Evolutionary conservation across 2,329 filamentous ascomycete genomes (phyloP).

Genomic region (Penicillium frequentans): DNA sequence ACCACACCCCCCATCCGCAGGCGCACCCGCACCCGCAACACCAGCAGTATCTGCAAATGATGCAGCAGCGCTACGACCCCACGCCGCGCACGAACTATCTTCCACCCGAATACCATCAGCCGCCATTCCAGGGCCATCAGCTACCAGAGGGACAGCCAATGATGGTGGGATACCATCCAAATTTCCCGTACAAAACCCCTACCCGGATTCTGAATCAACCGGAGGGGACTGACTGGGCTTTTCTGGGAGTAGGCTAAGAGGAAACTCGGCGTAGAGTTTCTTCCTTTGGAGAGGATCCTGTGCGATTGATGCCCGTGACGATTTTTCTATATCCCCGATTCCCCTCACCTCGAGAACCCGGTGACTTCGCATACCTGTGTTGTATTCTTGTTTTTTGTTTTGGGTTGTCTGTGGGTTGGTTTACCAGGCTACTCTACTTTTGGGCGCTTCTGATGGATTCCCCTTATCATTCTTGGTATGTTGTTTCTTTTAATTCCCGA

Average conservation of each 20-base stretch:
- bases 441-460: conserved; percentile 14
- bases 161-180: conserved; percentile 34
- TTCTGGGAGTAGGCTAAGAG: conserved; percentile 38
- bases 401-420: background rate
- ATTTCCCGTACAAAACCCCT: conserved; percentile 35
- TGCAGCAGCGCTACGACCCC: conserved; percentile 32
- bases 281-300: conserved; percentile 2
- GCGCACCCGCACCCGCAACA: conserved; percentile 28
- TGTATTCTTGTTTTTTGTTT: conserved; percentile 9
- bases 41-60: conserved; percentile 21
- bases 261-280: conserved; percentile 15
- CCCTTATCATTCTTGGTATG: conserved; percentile 6
- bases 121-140: conserved; percentile 28
- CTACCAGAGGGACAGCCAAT: conserved; percentile 31
- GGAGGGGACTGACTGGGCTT: conserved; percentile 43
- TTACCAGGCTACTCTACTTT: conserved; percentile 6
- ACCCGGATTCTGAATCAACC: conserved; percentile 37
- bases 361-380: conserved; percentile 10
- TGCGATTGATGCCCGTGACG: conserved; percentile 27
- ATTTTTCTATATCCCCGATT: conserved; percentile 16
- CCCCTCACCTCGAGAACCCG: conserved; percentile 6
- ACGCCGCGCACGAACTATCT: conserved; percentile 31
- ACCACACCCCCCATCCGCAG: conserved; percentile 23
- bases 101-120: conserved; percentile 32
- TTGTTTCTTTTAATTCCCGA: conserved; percentile 1